Evolutionary conservation across 2,329 filamentous ascomycete species (phyloP).

Genomic region (Metarhizium humberi): DNA sequence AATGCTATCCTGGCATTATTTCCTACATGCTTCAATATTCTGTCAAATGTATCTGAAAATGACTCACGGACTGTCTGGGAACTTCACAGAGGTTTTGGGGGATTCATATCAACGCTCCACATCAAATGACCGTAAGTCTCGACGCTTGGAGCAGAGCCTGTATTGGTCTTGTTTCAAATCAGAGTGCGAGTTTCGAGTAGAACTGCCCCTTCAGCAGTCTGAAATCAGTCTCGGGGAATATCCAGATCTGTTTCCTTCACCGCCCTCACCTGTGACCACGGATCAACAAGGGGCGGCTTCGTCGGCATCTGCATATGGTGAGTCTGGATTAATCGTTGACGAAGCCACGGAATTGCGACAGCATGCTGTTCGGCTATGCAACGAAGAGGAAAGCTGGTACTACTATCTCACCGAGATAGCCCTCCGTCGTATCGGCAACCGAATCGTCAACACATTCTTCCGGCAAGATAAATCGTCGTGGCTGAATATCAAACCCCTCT

Average conservation of each 20-base stretch:
- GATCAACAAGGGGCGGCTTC: slow-evolving; percentile 8
- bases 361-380: slow-evolving; percentile 8
- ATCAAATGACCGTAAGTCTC: slow-evolving; percentile 8
- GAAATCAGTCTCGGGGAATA: slow-evolving; percentile 25
- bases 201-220: slow-evolving; percentile 26
- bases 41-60: too few species aligned
- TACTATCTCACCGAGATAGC: slow-evolving; percentile 35
- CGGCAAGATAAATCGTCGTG: slow-evolving; percentile 9
- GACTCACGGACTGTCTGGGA: background rate
- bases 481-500: background rate
- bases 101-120: slow-evolving; percentile 2
- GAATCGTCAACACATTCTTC: slow-evolving; percentile 24
- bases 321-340: background rate
- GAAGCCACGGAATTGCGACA: slow-evolving; percentile 11
- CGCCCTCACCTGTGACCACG: slow-evolving; percentile 11
- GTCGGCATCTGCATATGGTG: slow-evolving; percentile 12
- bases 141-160: slow-evolving; percentile 27
- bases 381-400: slow-evolving; percentile 30
- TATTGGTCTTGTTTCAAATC: slow-evolving; percentile 36
- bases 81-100: slow-evolving; percentile 5
- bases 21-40: slow-evolving; percentile 12
- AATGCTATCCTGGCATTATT: slow-evolving; percentile 28
- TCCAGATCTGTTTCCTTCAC: slow-evolving; percentile 20
- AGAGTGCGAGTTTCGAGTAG: slow-evolving; percentile 30
- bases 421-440: slow-evolving; percentile 29